These are phyloP conservation scores for Xylaria palmicola DNA, from an alignment of 495 filamentous ascomycete genomes.

Conservation along the genomic window DNA sequence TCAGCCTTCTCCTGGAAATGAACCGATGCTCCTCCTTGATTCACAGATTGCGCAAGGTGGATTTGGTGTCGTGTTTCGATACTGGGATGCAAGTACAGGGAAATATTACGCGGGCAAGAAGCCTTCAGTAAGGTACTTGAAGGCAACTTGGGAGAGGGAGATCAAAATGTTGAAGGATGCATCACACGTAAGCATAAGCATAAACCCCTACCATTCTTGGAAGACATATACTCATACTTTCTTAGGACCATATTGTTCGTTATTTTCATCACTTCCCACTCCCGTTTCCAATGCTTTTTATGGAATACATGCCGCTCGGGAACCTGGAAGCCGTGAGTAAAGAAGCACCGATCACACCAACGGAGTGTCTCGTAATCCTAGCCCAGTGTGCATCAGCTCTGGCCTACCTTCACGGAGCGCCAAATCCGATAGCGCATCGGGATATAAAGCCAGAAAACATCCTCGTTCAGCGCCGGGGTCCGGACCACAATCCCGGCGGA, in stretches of 20 bases:
- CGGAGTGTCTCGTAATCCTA: background rate
- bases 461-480: background rate
- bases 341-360: background rate
- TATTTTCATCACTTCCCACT: background rate
- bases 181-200: background rate
- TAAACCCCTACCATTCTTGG: background rate
- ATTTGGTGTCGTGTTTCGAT: background rate
- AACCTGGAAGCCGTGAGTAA: background rate
- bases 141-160: background rate
- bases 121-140: background rate
- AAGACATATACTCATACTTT: background rate
- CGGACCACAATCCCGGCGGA: background rate
- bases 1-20: background rate
- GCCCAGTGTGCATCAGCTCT: background rate
- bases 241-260: background rate
- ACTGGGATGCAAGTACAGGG: background rate
- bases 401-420: background rate
- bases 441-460: constrained; percentile 7
- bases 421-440: background rate
- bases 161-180: background rate
- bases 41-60: background rate
- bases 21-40: background rate
- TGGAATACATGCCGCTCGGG: background rate
- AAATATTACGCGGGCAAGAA: background rate
- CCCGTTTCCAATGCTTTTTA: background rate